A percentile compares a stretch with the other conserved stretches of the same genome.
These are phyloP conservation scores for Takashimella koratensis DNA, from an alignment of 1,284 basidiomycete genomes.

Conservation along the genomic window DNA sequence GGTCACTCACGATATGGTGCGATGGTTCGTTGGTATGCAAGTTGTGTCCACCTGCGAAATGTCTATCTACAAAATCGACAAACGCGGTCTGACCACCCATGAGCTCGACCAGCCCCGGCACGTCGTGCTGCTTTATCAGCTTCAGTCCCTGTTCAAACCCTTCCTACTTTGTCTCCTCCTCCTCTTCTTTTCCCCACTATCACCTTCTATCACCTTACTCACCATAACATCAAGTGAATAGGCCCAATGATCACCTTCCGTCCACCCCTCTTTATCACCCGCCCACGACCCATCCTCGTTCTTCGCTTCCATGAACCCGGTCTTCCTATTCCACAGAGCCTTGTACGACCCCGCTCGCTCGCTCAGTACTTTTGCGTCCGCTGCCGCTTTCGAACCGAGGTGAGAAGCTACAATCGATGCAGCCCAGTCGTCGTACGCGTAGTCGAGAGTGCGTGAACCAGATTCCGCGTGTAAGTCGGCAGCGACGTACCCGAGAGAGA, in stretches of 20 bases:
- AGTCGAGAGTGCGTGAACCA: conserved; percentile 70
- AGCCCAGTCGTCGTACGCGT: conserved; percentile 76
- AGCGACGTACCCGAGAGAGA: conserved; percentile 69
- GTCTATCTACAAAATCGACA: conserved; percentile 65
- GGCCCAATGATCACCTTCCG: conserved; percentile 79
- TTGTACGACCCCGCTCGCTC: conserved; percentile 58
- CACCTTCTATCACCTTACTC: too few relatives aligned
- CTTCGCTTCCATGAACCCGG: conserved; percentile 76
- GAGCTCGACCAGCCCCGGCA: conserved; percentile 60
- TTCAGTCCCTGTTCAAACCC: too few relatives aligned
- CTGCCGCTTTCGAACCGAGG: conserved; percentile 55
- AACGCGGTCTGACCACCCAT: conserved; percentile 65
- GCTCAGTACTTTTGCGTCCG: conserved; percentile 56
- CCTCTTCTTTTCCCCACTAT: too few relatives aligned
- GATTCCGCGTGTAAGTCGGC: conserved; percentile 74
- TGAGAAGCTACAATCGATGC: conserved; percentile 60
- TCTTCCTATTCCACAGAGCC: conserved; percentile 65
- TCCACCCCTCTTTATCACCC: conserved; percentile 67
- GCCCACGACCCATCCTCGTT: conserved; percentile 68
- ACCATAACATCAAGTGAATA: conserved; percentile 67
- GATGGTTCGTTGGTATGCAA: conserved; percentile 74
- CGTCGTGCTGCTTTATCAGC: conserved; percentile 51
- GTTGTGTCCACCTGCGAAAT: conserved; percentile 76
- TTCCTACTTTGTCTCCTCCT: too few relatives aligned
- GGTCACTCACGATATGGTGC: conserved; percentile 36